phyloP scores from a whole-genome alignment of 2,329 filamentous ascomycete species.

The Cladophialophora immunda region DNA sequence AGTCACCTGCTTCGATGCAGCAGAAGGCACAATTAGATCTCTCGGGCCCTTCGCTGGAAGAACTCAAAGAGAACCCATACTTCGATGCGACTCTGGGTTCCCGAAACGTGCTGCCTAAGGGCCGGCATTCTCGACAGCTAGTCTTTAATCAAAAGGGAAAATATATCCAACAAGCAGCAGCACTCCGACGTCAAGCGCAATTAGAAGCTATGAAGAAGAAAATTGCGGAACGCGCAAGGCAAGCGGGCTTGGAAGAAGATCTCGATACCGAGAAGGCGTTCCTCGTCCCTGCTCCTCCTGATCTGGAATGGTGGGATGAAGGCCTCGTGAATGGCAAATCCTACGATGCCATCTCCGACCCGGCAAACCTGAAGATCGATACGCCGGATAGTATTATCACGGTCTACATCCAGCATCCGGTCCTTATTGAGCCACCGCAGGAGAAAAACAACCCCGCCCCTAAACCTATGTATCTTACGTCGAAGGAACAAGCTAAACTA shows the following conservation, averaged over 20 bases:
- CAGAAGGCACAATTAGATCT: constrained; percentile 63
- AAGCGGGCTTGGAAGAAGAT: constrained; percentile 93
- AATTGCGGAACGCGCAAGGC: constrained; percentile 85
- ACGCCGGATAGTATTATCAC: constrained; percentile 88
- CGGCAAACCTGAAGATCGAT: constrained; percentile 74
- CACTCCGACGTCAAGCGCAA: constrained; percentile 83
- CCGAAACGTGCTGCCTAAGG: constrained; percentile 66
- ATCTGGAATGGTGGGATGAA: constrained; percentile 98
- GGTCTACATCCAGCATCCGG: constrained; percentile 89
- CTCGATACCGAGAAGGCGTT: constrained; percentile 89
- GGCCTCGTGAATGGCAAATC: constrained; percentile 77
- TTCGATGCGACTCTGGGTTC: constrained; percentile 75
- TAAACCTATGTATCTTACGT: constrained; percentile 92
- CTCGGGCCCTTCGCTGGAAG: constrained; percentile 65
- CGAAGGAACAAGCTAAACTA: constrained; percentile 89
- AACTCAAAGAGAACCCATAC: constrained; percentile 78
- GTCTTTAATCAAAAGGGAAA: constrained; percentile 96
- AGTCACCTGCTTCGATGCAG: constrained; percentile 49
- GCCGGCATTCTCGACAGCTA: constrained; percentile 76
- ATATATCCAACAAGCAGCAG: constrained; percentile 93
- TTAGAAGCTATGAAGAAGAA: constrained; percentile 94
- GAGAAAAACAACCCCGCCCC: constrained; percentile 80
- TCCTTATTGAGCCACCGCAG: constrained; percentile 88
- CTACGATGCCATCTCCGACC: constrained; percentile 75
- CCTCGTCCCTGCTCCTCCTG: constrained; percentile 81